Percentiles rank a stretch among this genome's conserved stretches.
Conservation (phyloP, 2,329 filamentous ascomycete genomes). For the Penicillium sp. region DNA sequence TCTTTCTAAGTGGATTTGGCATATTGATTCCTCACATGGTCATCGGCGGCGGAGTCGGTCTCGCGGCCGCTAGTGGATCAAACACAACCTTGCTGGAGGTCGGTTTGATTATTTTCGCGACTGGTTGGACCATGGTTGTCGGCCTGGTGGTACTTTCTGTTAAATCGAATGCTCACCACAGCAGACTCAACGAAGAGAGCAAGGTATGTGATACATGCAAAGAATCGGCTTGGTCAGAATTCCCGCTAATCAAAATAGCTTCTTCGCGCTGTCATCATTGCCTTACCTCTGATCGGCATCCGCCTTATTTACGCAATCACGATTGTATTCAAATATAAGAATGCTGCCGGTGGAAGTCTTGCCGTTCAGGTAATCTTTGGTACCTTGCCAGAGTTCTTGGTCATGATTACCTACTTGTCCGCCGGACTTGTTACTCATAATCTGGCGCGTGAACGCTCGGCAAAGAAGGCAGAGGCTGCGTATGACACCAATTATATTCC, state of each 20-base stretch:
- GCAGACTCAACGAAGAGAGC: constrained; percentile 6
- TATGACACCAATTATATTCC: background rate
- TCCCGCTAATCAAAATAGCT: constrained; percentile 8
- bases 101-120: constrained; percentile 12
- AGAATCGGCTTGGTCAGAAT: background rate
- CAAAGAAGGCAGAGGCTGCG: background rate
- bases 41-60: constrained; percentile 9
- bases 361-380: constrained; percentile 30
- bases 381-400: constrained; percentile 32
- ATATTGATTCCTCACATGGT: constrained; percentile 12
- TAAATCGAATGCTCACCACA: background rate
- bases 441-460: constrained; percentile 1
- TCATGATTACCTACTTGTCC: constrained; percentile 20
- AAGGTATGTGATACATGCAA: constrained; percentile 5
- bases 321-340: constrained; percentile 3
- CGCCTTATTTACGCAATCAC: constrained; percentile 14
- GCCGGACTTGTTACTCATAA: constrained; percentile 11
- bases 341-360: constrained; percentile 7
- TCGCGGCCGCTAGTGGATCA: constrained; percentile 8
- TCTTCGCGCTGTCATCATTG: constrained; percentile 9
- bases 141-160: constrained; percentile 2
- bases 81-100: constrained; percentile 2
- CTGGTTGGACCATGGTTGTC: constrained; percentile 10
- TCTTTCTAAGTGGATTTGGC: constrained; percentile 4
- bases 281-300: constrained; percentile 12